Conservation (phyloP, 345 rosid species). For the Lumnitzera littorea region DNA sequence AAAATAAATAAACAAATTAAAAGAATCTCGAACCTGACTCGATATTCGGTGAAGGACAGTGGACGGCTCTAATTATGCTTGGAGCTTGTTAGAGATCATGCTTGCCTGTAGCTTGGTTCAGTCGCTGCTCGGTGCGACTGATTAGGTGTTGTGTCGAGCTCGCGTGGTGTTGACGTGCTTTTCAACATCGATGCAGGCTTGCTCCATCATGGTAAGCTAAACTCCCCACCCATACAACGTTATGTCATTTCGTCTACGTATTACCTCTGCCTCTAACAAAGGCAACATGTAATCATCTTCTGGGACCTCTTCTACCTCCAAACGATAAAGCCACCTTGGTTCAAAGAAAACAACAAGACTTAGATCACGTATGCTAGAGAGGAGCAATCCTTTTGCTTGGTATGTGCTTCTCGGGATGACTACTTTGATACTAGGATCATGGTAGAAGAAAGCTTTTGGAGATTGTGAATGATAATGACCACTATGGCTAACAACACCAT, state of each 20-base stretch:
- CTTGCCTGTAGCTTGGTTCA: too few relatives aligned
- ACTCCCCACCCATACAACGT: constrained; percentile 96
- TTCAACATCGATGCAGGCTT: constrained; percentile 75
- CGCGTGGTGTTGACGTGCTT: constrained; percentile 11
- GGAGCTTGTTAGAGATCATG: too few relatives aligned
- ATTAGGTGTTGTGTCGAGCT: too few relatives aligned
- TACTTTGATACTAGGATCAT: constrained; percentile 91
- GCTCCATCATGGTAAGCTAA: constrained; percentile 76
- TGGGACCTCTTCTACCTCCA: constrained; percentile 85
- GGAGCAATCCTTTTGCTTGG: constrained; percentile 80
- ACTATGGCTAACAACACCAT: constrained; percentile 88
- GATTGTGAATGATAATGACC: constrained; percentile 94
- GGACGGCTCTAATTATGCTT: too few relatives aligned
- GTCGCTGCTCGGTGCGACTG: too few relatives aligned
- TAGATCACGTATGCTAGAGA: constrained; percentile 74
- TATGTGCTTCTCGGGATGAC: constrained; percentile 82
- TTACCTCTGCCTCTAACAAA: constrained; percentile 86
- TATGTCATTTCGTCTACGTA: constrained; percentile 75
- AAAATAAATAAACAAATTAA: too few relatives aligned
- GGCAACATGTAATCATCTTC: constrained; percentile 89
- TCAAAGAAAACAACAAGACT: constrained; percentile 85
- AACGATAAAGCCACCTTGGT: constrained; percentile 93
- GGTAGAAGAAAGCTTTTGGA: constrained; percentile 95
- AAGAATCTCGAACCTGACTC: too few relatives aligned
- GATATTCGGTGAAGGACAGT: too few relatives aligned